These are phyloP conservation scores for Epithemia pelagica DNA, from an alignment of 108 stramenopile species.

Conservation along the genomic window DNA sequence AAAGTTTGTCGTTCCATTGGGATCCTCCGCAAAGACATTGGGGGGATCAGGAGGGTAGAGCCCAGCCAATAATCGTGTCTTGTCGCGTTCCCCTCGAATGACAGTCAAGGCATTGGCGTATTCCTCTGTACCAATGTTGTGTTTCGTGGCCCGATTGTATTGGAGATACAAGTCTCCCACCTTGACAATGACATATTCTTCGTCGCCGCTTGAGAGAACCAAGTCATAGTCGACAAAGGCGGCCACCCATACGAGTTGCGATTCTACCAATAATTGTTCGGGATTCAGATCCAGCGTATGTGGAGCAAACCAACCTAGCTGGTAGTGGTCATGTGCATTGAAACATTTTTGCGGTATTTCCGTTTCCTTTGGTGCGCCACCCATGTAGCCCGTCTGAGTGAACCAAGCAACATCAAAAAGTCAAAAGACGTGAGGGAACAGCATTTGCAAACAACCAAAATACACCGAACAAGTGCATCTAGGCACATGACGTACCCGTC, in stretches of 20 bases:
- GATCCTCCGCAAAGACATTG: not conserved
- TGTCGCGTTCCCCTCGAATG: not conserved
- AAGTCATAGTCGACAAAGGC: conserved; percentile 11
- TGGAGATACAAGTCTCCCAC: conserved; percentile 18
- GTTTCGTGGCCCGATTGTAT: conserved; percentile 26
- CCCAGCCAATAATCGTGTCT: not conserved
- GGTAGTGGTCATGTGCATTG: conserved; percentile 14
- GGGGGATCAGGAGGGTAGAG: not conserved
- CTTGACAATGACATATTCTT: conserved; percentile 6
- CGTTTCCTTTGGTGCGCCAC: not conserved
- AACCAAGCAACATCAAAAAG: too few species aligned
- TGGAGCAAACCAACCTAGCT: conserved; percentile 46
- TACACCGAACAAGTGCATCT: too few species aligned
- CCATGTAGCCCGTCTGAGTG: conserved; percentile 34
- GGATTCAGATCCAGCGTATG: conserved; percentile 4
- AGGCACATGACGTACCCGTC: conserved; percentile 24
- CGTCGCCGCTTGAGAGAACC: not conserved
- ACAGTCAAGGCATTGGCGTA: conserved; percentile 25
- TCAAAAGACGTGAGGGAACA: too few species aligned
- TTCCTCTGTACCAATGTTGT: conserved; percentile 33
- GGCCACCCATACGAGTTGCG: conserved; percentile 4
- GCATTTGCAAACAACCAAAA: too few species aligned
- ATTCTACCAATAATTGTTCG: not conserved
- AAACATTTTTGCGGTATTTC: conserved; percentile 3
- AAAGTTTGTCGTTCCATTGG: not conserved